phyloP scores from a whole-genome alignment of 2,329 filamentous ascomycete genomes.

The Periglandula ipomoeae region DNA sequence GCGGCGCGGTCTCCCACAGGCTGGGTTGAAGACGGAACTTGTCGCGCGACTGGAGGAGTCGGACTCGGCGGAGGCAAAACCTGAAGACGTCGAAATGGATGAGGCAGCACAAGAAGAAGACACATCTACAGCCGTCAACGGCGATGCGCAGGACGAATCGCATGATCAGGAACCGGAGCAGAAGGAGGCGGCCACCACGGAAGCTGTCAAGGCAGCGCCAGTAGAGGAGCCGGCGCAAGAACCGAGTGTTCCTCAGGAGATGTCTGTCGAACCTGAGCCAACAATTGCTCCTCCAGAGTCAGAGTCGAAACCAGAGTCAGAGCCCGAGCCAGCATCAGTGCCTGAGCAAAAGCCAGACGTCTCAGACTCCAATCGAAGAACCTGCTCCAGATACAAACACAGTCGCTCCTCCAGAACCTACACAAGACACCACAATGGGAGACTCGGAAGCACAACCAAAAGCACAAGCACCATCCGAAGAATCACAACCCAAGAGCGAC shows the following conservation, averaged over 20 bases:
- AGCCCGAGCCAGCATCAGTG: neutral
- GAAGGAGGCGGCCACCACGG: neutral
- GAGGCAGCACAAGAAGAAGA: neutral
- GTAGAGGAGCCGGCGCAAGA: neutral
- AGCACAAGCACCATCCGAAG: neutral
- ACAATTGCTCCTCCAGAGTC: neutral
- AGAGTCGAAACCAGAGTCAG: neutral
- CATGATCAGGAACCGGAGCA: neutral
- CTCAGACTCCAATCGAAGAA: neutral
- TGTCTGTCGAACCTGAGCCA: neutral
- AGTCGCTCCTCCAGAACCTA: too few relatives aligned
- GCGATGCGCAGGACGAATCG: neutral
- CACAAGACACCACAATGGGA: too few relatives aligned
- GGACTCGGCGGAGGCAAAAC: conserved; percentile 8
- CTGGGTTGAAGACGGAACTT: conserved; percentile 63
- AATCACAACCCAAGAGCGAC: neutral
- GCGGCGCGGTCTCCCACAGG: conserved; percentile 56
- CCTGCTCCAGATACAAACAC: neutral
- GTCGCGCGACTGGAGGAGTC: conserved; percentile 50
- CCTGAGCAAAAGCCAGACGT: neutral
- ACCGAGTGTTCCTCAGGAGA: neutral
- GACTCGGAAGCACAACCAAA: neutral
- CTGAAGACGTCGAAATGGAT: neutral
- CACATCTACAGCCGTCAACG: neutral
- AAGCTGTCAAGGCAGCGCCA: neutral